Base-by-base conservation (phyloP, 805 yeast genomes). In the Kazachstania viticola region DNA sequence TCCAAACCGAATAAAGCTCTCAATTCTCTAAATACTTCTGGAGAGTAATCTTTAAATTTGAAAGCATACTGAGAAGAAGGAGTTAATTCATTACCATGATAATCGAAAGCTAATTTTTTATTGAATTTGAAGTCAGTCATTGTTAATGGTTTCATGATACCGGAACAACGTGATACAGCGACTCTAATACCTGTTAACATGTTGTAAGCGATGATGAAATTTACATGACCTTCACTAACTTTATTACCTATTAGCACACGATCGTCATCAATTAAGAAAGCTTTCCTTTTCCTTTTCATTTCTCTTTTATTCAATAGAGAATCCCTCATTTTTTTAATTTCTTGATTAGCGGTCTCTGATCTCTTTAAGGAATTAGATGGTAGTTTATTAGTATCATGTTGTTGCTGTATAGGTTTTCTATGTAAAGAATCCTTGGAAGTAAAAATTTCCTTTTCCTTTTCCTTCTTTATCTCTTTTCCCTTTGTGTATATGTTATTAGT, bases 181-280 rank as follows among this genome's bases (percentile, higher is more conserved):
- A 85, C 94, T 35, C 98, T 69, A 29, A 91, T 91, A 2, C 99
- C 98, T 0, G 97, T 87, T 36, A 93, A 68, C 96, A 91, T 88
- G 55, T 88, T 85, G 56, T 91, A 93, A 1, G 96, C 98, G 65
- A 88, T 75, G 17, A 85, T 82, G 48, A 79, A 91, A 54, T 87
- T 91, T 31, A 75, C 84, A 51, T 91, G 97, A 27, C 95, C 96
- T 56, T 91, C 97, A 40, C 79, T 71, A 25, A 84, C 87, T 44
- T 77, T 77, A 40, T 81, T 79, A 3, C 94, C 94, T 9, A 81
- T 76, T 27, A 77, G 54, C 4, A 77, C 87, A 16, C 49, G 35
- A 30, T 54, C 62, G 30, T 71, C 76, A 39, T 72, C 79, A 30
- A 69, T 72, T 15, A 56, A 38, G 25, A 57, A 50, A 12, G 62